Base-by-base conservation (phyloP, 345 rosid genomes). In the Draba incana region DNA sequence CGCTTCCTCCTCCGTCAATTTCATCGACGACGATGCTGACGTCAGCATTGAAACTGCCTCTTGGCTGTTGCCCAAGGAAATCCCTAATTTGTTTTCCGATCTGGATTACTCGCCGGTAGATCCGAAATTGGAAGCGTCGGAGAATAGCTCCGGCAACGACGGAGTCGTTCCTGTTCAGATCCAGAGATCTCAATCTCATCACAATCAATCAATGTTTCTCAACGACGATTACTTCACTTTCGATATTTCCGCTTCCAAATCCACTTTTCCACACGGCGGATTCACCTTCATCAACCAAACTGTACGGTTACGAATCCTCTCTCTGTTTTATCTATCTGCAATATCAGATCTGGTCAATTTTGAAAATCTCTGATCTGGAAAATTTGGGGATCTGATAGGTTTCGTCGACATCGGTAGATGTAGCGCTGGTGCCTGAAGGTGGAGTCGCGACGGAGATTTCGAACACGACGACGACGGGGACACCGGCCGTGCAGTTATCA, bases 391-490 rank as follows among this genome's bases (percentile, higher is more conserved):
- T 28, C 38, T 61, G 53, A 62, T 51, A 93, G 98, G 82, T 84
- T 16, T 83, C 96, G 0, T 87, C 97, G 0, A 85, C 94, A 20
- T 85, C 96, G 0, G 14, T 85, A 35, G 98, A 93, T 6, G 90
- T 87, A 0, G 84, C 97, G 33, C 83, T 90, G 49, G 97, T 90
- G 16, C 98, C 98, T 13, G 96, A 90, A 13, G 84, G 79, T 5
- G 78, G 88, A 61, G 69, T 51, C 24, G 64, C 65, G 69, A 23
- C 86, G 10, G 92, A 87, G 66, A 59, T 82, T 45, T 75, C 96
- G 2, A 83, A 80, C 60, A 66, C 83, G 6, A 64, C 83, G 24
- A 59, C 69, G 71, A 80, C 71, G 71, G 47, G 45, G 15, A 41
- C 74, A 39, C 41, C 51, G 38, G 77, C 85, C 45, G 74, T 80